Evolutionary conservation across 768 basidiomycete genomes (phyloP).

Genomic region (Ephemerocybe angulata): DNA sequence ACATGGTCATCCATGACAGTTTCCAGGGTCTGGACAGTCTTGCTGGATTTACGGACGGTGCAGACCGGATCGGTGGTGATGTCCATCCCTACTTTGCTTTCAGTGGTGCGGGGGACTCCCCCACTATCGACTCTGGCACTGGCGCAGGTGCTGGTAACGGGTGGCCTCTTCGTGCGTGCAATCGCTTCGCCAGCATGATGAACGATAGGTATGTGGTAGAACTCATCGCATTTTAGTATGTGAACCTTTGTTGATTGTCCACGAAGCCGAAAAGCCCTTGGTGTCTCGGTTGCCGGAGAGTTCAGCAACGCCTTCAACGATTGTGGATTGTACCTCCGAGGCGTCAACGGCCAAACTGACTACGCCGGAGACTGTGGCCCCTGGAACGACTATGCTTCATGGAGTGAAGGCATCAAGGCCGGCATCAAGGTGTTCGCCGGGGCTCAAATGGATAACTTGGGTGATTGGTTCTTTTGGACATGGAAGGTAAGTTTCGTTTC

Average conservation of each 20-base stretch:
- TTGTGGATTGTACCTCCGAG: constrained; percentile 44
- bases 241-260: no score
- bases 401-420: constrained; percentile 37
- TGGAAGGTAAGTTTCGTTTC: constrained; percentile 38
- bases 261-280: constrained; percentile 52
- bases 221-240: constrained; percentile 23
- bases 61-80: constrained; percentile 40
- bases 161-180: constrained; percentile 53
- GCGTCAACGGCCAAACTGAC: constrained; percentile 17
- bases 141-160: constrained; percentile 38
- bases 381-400: constrained; percentile 55
- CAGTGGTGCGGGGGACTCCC: constrained; percentile 31
- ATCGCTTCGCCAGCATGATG: constrained; percentile 52
- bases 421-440: constrained; percentile 53
- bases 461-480: constrained; percentile 51
- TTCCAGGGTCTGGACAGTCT: constrained; percentile 42
- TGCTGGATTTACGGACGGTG: constrained; percentile 33
- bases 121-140: constrained; percentile 35
- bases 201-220: constrained; percentile 47
- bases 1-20: constrained; percentile 44
- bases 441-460: constrained; percentile 42
- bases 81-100: constrained; percentile 49
- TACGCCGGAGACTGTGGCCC: constrained; percentile 33
- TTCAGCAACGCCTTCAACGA: constrained; percentile 69
- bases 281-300: constrained; percentile 75